Evolutionary conservation across 2,329 filamentous ascomycete genomes (phyloP).

Genomic region (Dactylellina parvicollis): DNA sequence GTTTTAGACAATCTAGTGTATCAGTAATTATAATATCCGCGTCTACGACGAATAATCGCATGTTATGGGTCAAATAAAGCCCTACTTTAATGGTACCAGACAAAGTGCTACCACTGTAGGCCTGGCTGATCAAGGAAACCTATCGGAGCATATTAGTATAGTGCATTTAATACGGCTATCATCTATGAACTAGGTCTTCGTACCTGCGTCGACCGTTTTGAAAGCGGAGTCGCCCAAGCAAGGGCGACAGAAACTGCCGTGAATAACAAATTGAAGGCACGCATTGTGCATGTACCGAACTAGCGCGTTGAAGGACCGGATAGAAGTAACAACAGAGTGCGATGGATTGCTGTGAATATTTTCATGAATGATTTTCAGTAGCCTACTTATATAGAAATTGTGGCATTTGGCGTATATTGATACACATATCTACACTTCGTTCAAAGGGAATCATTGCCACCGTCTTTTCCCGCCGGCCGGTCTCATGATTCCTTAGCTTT

Average conservation of each 20-base stretch:
- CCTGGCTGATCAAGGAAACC: conserved; percentile 46
- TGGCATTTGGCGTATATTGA: not conserved
- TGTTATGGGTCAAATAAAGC: too few relatives aligned
- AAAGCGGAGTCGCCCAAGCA: conserved; percentile 34
- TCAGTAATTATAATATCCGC: not conserved
- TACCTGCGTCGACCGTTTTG: conserved; percentile 42
- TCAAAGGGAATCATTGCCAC: not conserved
- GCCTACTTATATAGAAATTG: conserved; percentile 13
- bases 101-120: conserved; percentile 32
- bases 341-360: not conserved
- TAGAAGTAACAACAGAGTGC: not conserved
- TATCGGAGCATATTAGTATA: not conserved
- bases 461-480: conserved; percentile 28
- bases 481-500: conserved; percentile 8
- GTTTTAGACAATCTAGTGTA: not conserved
- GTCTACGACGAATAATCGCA: not conserved
- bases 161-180: not conserved
- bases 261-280: conserved; percentile 11
- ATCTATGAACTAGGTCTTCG: not conserved
- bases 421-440: not conserved
- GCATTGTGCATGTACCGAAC: conserved; percentile 11
- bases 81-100: conserved; percentile 39
- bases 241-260: conserved; percentile 32
- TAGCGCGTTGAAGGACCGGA: not conserved
- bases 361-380: not conserved